Base-by-base conservation (phyloP, 495 filamentous ascomycete genomes). In the Penicillium silybi region DNA sequence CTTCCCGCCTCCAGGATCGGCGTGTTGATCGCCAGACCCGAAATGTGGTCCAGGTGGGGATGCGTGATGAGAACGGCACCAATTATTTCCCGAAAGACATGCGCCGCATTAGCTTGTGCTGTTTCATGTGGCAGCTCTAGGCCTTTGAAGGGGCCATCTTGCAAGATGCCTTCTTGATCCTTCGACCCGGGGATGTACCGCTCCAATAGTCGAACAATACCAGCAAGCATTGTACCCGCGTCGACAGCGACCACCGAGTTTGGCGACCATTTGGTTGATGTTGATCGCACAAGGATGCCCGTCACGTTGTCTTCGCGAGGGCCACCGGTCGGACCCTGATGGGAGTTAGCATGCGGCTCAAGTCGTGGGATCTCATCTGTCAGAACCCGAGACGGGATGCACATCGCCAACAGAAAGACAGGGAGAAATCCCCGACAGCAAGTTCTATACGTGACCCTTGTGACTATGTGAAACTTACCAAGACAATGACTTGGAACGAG, bases 21-120 rank as follows among this genome's bases (percentile, higher is more conserved):
- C 1, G 92, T 95, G 67, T 96, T 97, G 61, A 97, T 87, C 19
- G 90, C 89, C 54, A 97, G 86, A 20, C 88, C 93, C 22, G 88
- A 83, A 17, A 98, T 80, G 66, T 98, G 93, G 59, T 98, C 93
- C 2, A 98, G 77, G 71, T 98, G 93, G 3, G 92, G 84, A 68
- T 98, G 92, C 0, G 92, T 97, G 52, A 98, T 90, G 23, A 97
- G 77, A 56, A 89, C 91, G 0, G 91, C 86, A 19, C 90, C 89
- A 35, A 98, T 82, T 26, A 96, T 76, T 45, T 85, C 80, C 41
- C 84, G 79, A 29, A 89, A 82, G 26, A 97, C 74, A 60, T 95
- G 76, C 4, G 83, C 79, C 7, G 89, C 95, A 66, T 96, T 97
- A 39, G 87, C 85, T 16, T 81, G 72, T 0, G 88, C 71, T 4